Evolutionary conservation across 345 rosid species (phyloP).

Genomic region (Psidium guajava): DNA sequence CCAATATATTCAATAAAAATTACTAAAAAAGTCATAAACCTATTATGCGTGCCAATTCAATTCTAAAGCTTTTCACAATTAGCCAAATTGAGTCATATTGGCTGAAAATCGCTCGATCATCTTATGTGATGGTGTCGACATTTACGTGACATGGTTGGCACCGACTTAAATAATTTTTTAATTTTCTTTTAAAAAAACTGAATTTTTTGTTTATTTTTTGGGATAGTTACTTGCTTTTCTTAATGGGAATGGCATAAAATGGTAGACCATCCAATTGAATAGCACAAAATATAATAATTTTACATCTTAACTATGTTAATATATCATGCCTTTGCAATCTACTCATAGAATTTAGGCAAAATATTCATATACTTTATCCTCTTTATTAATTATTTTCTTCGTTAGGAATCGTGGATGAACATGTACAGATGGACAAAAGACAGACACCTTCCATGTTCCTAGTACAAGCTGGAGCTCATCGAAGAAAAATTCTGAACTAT

Average conservation of each 20-base stretch:
- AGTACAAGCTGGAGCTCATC: too few species aligned
- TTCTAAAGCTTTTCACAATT: too few species aligned
- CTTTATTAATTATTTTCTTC: background rate
- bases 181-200: too few species aligned
- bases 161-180: too few species aligned
- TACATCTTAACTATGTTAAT: background rate
- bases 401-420: background rate
- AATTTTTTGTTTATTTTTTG: too few species aligned
- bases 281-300: background rate
- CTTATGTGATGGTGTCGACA: rapidly evolving
- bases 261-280: too few species aligned
- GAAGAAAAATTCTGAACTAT: background rate
- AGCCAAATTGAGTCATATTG: background rate
- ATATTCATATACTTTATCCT: background rate
- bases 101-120: too few species aligned
- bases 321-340: background rate
- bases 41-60: too few species aligned
- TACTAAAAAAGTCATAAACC: too few species aligned
- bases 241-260: too few species aligned
- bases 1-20: background rate
- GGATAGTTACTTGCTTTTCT: too few species aligned
- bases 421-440: background rate
- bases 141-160: too few species aligned
- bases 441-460: background rate
- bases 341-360: background rate